phyloP scores from a whole-genome alignment of 1,139 yeast species.

The Chernovozyma aurita region DNA sequence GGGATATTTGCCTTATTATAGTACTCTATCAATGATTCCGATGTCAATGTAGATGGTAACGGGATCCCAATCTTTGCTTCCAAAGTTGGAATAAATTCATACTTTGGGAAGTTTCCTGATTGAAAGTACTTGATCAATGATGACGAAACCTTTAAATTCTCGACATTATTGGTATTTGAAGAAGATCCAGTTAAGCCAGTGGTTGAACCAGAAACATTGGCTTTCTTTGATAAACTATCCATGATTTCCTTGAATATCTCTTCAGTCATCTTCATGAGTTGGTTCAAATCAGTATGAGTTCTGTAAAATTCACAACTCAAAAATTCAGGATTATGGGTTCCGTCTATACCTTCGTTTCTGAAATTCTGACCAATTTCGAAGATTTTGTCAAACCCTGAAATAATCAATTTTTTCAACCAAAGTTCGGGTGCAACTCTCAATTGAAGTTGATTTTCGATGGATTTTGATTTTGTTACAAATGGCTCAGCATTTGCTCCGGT shows the following conservation, averaged over 20 bases:
- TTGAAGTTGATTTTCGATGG: constrained; percentile 46
- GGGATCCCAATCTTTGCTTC: constrained; percentile 40
- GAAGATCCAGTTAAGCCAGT: no score
- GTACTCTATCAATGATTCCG: constrained; percentile 36
- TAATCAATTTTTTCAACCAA: constrained; percentile 80
- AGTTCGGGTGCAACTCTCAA: constrained; percentile 91
- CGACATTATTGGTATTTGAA: not conserved
- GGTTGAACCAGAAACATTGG: not conserved
- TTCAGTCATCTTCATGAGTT: constrained; percentile 65
- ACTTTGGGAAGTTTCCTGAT: not conserved
- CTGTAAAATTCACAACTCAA: constrained; percentile 92
- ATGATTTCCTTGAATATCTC: constrained; percentile 41
- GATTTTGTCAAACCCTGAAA: constrained; percentile 80
- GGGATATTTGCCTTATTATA: constrained; percentile 23
- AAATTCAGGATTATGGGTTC: constrained; percentile 94
- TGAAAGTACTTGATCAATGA: not conserved
- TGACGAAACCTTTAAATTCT: constrained; percentile 6
- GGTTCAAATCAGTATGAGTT: constrained; percentile 66
- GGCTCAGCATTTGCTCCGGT: constrained; percentile 93
- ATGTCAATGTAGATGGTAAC: constrained; percentile 36
- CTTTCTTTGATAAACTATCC: not conserved
- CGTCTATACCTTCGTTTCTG: constrained; percentile 89
- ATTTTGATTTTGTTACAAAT: constrained; percentile 56
- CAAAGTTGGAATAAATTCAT: constrained; percentile 60
- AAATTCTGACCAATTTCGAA: constrained; percentile 85